Conservation (phyloP, 2,329 filamentous ascomycete species). For the Stemphylium beticola region DNA sequence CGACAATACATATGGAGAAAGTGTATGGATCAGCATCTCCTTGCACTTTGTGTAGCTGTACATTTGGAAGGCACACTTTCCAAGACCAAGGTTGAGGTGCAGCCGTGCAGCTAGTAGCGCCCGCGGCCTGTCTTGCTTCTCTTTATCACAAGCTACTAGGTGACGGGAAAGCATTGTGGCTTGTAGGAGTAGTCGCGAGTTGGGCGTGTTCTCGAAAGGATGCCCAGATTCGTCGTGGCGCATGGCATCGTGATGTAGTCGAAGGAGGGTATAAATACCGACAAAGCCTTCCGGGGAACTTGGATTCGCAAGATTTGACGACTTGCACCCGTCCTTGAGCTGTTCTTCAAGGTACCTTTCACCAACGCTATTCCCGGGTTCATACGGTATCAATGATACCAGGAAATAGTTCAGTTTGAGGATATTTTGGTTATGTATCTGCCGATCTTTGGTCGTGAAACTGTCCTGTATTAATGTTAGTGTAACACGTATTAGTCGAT, state of each 20-base stretch:
- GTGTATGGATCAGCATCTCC: constrained; percentile 44
- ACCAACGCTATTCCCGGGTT: background rate
- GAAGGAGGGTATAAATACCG: constrained; percentile 31
- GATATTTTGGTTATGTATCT: constrained; percentile 28
- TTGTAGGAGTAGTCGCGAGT: constrained; percentile 34
- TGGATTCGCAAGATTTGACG: constrained; percentile 10
- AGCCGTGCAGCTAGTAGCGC: constrained; percentile 41
- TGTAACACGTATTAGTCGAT: background rate
- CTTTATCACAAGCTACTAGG: constrained; percentile 29
- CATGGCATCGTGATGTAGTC: constrained; percentile 23
- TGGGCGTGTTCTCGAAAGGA: constrained; percentile 8
- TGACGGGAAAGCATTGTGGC: constrained; percentile 37
- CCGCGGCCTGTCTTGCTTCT: constrained; percentile 35
- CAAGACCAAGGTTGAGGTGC: constrained; percentile 41
- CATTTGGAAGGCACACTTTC: constrained; percentile 37
- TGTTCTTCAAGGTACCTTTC: background rate
- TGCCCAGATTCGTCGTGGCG: background rate
- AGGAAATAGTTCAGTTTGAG: constrained; percentile 36
- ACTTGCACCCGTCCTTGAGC: background rate
- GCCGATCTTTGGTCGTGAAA: constrained; percentile 12
- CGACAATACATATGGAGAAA: constrained; percentile 39
- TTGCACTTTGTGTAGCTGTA: constrained; percentile 38
- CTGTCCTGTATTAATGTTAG: background rate
- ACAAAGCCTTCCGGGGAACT: constrained; percentile 27
- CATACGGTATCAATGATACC: constrained; percentile 21